Evolutionary conservation across 2,329 filamentous ascomycete genomes (phyloP).

Genomic region (Colletotrichum salicis): DNA sequence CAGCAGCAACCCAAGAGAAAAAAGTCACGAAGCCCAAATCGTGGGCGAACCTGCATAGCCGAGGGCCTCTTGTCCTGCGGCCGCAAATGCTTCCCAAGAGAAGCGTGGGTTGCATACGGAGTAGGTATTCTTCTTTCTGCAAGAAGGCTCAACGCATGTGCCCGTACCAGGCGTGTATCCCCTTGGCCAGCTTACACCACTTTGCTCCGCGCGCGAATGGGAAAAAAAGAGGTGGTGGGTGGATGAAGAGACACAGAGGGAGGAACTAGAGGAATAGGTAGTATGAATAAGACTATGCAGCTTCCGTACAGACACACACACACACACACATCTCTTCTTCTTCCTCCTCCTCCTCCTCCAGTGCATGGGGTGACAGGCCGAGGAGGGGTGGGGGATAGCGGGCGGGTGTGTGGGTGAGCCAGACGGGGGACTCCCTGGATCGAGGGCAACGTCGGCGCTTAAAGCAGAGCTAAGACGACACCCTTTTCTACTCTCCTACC

Average conservation of each 20-base stretch:
- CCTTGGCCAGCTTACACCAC: constrained; percentile 14
- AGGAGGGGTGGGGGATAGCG: neutral
- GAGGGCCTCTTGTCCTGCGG: constrained; percentile 51
- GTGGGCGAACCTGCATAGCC: constrained; percentile 48
- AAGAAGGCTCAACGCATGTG: constrained; percentile 24
- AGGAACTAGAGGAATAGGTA: neutral
- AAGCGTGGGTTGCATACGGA: constrained; percentile 35
- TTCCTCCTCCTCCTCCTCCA: neutral
- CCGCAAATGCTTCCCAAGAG: constrained; percentile 37
- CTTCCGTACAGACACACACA: neutral
- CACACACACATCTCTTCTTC: constrained; percentile 12
- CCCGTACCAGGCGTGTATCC: neutral
- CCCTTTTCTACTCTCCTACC: constrained; percentile 19
- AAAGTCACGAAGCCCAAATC: constrained; percentile 18
- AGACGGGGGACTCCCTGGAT: constrained; percentile 29
- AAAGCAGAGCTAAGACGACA: constrained; percentile 33
- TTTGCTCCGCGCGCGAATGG: constrained; percentile 9
- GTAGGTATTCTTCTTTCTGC: constrained; percentile 22
- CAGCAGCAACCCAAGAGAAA: neutral
- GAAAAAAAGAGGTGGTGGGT: neutral
- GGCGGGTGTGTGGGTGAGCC: constrained; percentile 23
- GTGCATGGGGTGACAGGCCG: constrained; percentile 29
- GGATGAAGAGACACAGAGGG: constrained; percentile 12
- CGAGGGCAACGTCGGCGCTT: constrained; percentile 32
- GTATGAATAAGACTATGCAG: constrained; percentile 19